phyloP scores from a whole-genome alignment of 2,329 filamentous ascomycete species.

The Emericellopsis cladophorae region DNA sequence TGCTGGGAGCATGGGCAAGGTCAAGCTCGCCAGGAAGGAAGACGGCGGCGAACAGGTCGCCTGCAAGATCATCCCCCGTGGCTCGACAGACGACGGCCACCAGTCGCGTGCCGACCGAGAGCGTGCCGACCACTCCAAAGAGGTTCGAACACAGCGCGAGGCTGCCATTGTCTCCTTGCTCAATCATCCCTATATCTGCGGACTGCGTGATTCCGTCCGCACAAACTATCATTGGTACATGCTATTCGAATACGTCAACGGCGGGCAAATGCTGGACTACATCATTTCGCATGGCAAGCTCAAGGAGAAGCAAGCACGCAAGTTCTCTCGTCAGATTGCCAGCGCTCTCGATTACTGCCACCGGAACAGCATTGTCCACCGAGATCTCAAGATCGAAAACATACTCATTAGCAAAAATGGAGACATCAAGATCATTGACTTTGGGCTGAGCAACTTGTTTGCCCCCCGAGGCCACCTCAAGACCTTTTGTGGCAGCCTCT shows the following conservation, averaged over 20 bases:
- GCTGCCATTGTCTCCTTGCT: slow-evolving; percentile 92
- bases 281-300: slow-evolving; percentile 96
- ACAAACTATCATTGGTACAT: slow-evolving; percentile 99
- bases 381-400: slow-evolving; percentile 97
- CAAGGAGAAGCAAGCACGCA: slow-evolving; percentile 96
- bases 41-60: slow-evolving; percentile 91
- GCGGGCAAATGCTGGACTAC: slow-evolving; percentile 98
- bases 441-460: slow-evolving; percentile 93
- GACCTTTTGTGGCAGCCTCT: slow-evolving; percentile 94
- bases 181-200: slow-evolving; percentile 91
- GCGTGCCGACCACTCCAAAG: slow-evolving; percentile 89
- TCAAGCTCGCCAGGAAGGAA: slow-evolving; percentile 84
- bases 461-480: slow-evolving; percentile 75
- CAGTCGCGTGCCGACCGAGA: slow-evolving; percentile 63
- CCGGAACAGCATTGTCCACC: slow-evolving; percentile 93
- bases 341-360: slow-evolving; percentile 96
- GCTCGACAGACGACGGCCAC: slow-evolving; percentile 76
- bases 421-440: slow-evolving; percentile 99
- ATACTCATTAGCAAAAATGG: slow-evolving; percentile 98
- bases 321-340: slow-evolving; percentile 94
- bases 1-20: slow-evolving; percentile 97
- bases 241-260: slow-evolving; percentile 98
- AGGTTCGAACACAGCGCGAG: slow-evolving; percentile 87
- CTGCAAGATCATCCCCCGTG: slow-evolving; percentile 91
- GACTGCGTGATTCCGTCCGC: slow-evolving; percentile 85